A percentile compares a stretch with the other conserved stretches of the same genome.
These are phyloP conservation scores for Podaxis mareebaensis DNA, from an alignment of 768 basidiomycete species.

Conservation along the genomic window DNA sequence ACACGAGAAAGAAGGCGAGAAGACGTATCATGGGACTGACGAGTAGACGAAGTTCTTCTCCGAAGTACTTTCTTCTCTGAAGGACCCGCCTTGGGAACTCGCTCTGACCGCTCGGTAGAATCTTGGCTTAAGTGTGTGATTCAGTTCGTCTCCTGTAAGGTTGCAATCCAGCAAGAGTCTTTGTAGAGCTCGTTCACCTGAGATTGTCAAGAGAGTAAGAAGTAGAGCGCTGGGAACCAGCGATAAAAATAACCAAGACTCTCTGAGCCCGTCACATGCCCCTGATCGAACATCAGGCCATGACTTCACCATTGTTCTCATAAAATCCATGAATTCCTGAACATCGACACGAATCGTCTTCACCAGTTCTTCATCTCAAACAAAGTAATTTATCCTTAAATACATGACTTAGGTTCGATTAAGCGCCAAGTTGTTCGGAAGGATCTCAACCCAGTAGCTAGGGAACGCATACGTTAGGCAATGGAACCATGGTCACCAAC, in stretches of 20 bases:
- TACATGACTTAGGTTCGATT: not conserved
- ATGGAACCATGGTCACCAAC: not conserved
- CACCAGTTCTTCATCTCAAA: not conserved
- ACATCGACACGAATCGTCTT: not conserved
- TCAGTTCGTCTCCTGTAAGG: not conserved
- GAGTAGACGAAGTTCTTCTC: not conserved
- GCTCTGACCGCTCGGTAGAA: not conserved
- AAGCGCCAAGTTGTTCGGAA: constrained; percentile 16
- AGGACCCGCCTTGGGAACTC: not conserved
- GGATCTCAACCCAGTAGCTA: constrained; percentile 26
- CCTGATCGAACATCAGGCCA: not conserved
- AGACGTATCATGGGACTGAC: not conserved
- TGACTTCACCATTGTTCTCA: not conserved
- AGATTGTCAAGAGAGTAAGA: not conserved
- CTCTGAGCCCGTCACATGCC: not conserved
- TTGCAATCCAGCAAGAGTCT: too few relatives aligned
- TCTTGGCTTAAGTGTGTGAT: not conserved
- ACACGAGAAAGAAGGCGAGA: constrained; percentile 1
- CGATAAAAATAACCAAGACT: not conserved
- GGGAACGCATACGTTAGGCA: not conserved
- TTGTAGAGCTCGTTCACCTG: not conserved
- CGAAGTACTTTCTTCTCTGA: not conserved
- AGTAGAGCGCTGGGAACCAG: not conserved
- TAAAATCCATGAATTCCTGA: not conserved
- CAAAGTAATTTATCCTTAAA: not conserved